Percentiles rank a stretch among this genome's conserved stretches.
Conservation (phyloP, 1,284 basidiomycete genomes). For the Inonotus hispidus region DNA sequence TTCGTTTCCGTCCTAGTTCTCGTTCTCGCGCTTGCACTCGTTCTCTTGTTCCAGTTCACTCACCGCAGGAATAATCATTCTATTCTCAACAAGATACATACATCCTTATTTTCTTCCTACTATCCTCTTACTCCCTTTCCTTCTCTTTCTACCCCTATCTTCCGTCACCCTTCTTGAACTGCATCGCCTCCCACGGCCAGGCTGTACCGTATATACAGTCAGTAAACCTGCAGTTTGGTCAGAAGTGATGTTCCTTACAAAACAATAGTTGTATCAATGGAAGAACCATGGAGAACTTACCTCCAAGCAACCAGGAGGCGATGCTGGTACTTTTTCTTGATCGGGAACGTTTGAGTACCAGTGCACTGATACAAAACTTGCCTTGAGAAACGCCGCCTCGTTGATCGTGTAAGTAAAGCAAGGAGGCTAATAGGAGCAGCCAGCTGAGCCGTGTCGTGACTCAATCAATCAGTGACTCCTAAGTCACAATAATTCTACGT, state of each 20-base stretch:
- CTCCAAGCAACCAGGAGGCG: neutral
- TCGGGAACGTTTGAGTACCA: neutral
- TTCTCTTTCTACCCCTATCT: neutral
- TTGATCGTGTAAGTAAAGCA: neutral
- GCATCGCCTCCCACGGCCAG: neutral
- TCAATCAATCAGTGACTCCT: neutral
- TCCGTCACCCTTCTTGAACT: neutral
- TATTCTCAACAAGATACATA: neutral
- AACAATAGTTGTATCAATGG: neutral
- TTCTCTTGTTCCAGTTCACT: too few relatives aligned
- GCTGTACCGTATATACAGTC: neutral
- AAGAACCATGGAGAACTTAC: neutral
- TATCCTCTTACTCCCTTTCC: neutral
- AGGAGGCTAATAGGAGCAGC: neutral
- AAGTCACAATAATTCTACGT: neutral
- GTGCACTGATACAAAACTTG: neutral
- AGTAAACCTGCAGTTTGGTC: neutral
- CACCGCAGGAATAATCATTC: neutral
- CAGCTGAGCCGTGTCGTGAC: neutral
- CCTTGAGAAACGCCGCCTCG: too few relatives aligned
- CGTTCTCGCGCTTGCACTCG: neutral
- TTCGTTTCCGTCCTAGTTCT: too few relatives aligned
- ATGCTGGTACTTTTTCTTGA: neutral
- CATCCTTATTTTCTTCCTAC: neutral
- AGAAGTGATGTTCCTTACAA: neutral